phyloP scores from a whole-genome alignment of 2,329 filamentous ascomycete species.

The Lasiodiplodia sp. region DNA sequence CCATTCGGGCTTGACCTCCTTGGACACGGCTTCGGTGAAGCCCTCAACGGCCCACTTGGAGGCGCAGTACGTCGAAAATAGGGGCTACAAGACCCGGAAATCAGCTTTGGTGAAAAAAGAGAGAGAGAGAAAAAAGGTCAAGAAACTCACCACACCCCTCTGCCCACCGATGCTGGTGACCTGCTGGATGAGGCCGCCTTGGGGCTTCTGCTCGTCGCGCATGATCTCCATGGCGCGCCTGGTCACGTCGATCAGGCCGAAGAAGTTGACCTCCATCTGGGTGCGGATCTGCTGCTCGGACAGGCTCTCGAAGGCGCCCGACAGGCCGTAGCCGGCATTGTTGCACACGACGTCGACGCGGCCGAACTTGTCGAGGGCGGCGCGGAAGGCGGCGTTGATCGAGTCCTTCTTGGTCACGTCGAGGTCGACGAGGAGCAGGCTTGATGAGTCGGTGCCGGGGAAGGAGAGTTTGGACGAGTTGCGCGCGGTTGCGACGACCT shows the following conservation, averaged over 20 bases:
- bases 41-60: constrained; percentile 58
- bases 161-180: constrained; percentile 62
- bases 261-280: constrained; percentile 68
- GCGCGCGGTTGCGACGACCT: constrained; percentile 55
- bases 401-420: constrained; percentile 60
- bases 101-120: constrained; percentile 33
- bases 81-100: constrained; percentile 9
- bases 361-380: constrained; percentile 57
- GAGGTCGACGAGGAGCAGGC: constrained; percentile 47
- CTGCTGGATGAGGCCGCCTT: constrained; percentile 63
- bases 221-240: constrained; percentile 28
- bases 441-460: constrained; percentile 57
- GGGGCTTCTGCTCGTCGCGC: constrained; percentile 40
- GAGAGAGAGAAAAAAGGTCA: background rate
- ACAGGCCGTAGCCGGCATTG: constrained; percentile 66
- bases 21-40: constrained; percentile 53
- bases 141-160: constrained; percentile 40
- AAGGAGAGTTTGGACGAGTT: constrained; percentile 48
- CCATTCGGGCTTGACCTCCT: constrained; percentile 53
- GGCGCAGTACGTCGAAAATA: constrained; percentile 20
- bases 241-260: constrained; percentile 63
- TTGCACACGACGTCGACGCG: constrained; percentile 67
- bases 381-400: constrained; percentile 55
- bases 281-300: constrained; percentile 56
- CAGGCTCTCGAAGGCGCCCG: constrained; percentile 61